phyloP scores from a whole-genome alignment of 805 yeast genomes.

The Nakazawaea populi region DNA sequence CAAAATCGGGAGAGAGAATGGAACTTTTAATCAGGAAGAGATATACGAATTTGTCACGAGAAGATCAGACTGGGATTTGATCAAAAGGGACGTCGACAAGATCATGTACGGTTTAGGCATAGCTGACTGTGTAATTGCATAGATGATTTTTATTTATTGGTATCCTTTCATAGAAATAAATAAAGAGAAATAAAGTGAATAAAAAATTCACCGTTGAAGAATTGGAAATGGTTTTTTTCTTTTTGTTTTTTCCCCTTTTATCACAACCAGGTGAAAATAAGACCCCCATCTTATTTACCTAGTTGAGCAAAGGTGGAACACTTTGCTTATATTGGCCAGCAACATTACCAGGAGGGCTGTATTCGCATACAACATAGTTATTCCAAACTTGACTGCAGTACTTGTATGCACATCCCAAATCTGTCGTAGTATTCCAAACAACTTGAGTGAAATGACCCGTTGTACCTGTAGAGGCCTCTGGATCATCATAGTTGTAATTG shows the following conservation, averaged over 20 bases:
- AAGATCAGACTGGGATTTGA: slow-evolving; percentile 78
- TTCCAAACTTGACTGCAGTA: slow-evolving; percentile 44
- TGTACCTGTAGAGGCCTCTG: slow-evolving; percentile 40
- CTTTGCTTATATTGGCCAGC: slow-evolving; percentile 31
- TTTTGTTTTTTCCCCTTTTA: no score
- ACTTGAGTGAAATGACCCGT: slow-evolving; percentile 76
- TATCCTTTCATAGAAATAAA: background rate
- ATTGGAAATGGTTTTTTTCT: background rate
- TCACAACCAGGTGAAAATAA: no score
- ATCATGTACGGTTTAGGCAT: slow-evolving; percentile 90
- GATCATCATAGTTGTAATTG: slow-evolving; percentile 44
- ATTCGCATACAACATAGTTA: slow-evolving; percentile 58
- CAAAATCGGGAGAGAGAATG: slow-evolving; percentile 80
- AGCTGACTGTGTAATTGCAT: slow-evolving; percentile 58
- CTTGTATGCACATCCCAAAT: slow-evolving; percentile 61
- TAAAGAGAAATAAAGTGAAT: background rate
- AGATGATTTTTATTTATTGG: no score
- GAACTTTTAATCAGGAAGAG: slow-evolving; percentile 88
- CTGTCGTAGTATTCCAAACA: slow-evolving; percentile 57
- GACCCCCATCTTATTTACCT: background rate
- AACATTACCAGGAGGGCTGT: slow-evolving; percentile 62
- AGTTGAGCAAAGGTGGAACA: slow-evolving; percentile 15
- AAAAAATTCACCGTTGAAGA: background rate
- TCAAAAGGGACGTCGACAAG: slow-evolving; percentile 78
- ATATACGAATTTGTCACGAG: slow-evolving; percentile 88